phyloP scores from a whole-genome alignment of 371 early-diverging fungal genomes.

The Apophysomyces ossiformis region DNA sequence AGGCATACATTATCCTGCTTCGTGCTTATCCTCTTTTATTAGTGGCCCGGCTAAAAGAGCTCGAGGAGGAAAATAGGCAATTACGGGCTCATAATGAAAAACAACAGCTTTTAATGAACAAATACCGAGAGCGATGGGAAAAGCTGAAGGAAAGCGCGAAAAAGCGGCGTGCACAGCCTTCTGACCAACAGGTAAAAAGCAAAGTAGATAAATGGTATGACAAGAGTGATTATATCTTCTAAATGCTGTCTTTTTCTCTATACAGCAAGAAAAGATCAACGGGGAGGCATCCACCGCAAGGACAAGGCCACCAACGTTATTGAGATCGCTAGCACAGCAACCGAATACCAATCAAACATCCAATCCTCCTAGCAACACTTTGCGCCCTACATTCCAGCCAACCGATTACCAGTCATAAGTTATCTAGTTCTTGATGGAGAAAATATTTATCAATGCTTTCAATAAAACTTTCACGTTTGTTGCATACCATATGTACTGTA shows the following conservation, averaged over 20 bases:
- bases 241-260: too few relatives aligned
- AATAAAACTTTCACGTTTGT: too few relatives aligned
- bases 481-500: too few relatives aligned
- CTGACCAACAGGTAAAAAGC: constrained; percentile 11
- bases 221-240: not conserved
- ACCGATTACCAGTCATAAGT: not conserved
- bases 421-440: too few relatives aligned
- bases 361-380: constrained; percentile 7
- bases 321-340: constrained; percentile 31
- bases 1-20: not conserved
- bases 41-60: constrained; percentile 49
- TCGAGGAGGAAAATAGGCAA: constrained; percentile 61
- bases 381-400: not conserved
- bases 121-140: constrained; percentile 88
- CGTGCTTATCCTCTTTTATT: not conserved
- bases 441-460: too few relatives aligned
- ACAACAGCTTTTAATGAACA: constrained; percentile 62
- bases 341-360: constrained; percentile 11
- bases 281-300: not conserved
- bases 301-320: constrained; percentile 20
- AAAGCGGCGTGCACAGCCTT: constrained; percentile 48
- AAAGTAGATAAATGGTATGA: not conserved
- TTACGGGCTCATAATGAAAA: constrained; percentile 56
- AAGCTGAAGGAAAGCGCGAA: constrained; percentile 88
- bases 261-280: too few relatives aligned